Evolutionary conservation across 345 rosid genomes (phyloP), one percentile per base, ranked within the genome.

Genomic region (Turritis glabra): DNA sequence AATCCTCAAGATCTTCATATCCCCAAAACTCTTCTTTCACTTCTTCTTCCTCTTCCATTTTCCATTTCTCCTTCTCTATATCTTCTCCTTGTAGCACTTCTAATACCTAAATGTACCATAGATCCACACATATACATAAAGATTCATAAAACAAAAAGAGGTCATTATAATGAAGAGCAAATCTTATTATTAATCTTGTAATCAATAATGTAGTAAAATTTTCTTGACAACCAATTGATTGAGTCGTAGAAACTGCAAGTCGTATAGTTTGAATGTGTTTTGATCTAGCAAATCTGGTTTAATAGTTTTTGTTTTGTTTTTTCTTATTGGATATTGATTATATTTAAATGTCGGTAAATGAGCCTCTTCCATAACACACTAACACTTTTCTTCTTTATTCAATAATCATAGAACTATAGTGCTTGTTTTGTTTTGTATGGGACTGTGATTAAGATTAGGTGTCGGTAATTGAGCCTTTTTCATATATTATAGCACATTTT

Each of bases 21-120:
- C 96, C 97, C 97, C 92, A 92, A 66, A 92, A 83, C 52, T 90
- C 92, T 77, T 85, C 89, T 15, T 85, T 84, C 33, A 83, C 87
- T 75, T 91, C 89, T 68, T 85, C 97, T 56, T 85, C 92, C 75
- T 82, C 86, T 4, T 90, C 85, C 94, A 89, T 87, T 76, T 81
- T 85, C 99, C 99, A 95, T 72, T 77, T 86, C 73, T 89, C 97
- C 30, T 79, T 73, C 26, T 86, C 90, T 29, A 78, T 65, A 25
- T 92, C 82, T 50, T 77, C 97, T 19, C 81, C 91, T 43, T 72
- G 70, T 76, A 95, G 84, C 23, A 85, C 86, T 50, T 87, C 89
- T 75, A 95, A 54, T 18, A 90, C 87, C 99, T 95, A 30, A 47
- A 40, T 32, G 47, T 50, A 19, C 14, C 69, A 32, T 12, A 41